phyloP scores from a whole-genome alignment of 148 eudicot species.

The Selenicereus undatus region DNA sequence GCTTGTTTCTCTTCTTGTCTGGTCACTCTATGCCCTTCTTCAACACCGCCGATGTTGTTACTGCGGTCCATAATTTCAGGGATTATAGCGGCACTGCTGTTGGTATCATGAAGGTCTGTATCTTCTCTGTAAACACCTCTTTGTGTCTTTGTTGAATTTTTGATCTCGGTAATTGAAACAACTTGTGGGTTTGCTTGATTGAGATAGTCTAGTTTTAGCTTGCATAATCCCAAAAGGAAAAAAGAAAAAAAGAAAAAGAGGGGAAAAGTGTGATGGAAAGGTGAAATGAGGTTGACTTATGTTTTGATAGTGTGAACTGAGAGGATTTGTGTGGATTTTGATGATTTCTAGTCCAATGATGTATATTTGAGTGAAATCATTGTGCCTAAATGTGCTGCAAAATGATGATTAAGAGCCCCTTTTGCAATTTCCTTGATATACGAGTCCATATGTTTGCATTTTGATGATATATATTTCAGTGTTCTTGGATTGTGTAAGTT shows the following conservation, averaged over 20 bases:
- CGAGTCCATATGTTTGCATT: background rate
- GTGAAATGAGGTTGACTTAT: background rate
- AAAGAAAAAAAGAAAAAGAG: background rate
- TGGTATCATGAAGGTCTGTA: conserved; percentile 68
- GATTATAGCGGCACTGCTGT: conserved; percentile 60
- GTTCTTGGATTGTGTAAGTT: background rate
- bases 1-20: conserved; percentile 56
- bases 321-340: background rate
- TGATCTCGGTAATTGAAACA: background rate
- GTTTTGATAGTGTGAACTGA: background rate
- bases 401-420: background rate
- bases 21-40: conserved; percentile 62
- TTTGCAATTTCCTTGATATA: background rate
- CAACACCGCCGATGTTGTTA: conserved; percentile 68
- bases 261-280: background rate
- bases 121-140: background rate
- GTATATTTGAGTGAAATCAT: background rate
- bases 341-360: background rate
- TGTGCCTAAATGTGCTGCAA: background rate
- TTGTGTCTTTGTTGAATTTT: background rate
- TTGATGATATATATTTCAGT: background rate
- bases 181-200: background rate
- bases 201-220: background rate
- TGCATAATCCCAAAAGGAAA: background rate
- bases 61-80: conserved; percentile 59